Base-by-base conservation (phyloP, 1,284 basidiomycete species). In the Pseudozyma pruni region DNA sequence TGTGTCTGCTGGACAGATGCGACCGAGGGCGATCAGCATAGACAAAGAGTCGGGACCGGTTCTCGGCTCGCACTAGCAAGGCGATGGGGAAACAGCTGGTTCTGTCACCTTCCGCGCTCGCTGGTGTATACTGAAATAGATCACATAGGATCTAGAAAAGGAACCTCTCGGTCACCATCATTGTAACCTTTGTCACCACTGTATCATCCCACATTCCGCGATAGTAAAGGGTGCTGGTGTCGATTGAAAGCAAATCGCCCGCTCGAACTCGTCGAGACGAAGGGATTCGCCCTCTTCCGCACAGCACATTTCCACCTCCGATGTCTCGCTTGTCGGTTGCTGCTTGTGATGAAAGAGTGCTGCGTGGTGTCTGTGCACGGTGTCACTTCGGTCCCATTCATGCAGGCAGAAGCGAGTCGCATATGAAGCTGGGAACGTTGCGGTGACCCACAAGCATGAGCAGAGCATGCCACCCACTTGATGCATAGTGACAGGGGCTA, bases 1-100 rank as follows among this genome's bases (percentile, higher is more conserved):
- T 23, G 16, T 32, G 42, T 46, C 40, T 34, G 59, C 59, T 51
- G 59, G 59, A 39, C 43, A 16, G 32, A 43, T 46, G 33, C 27
- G 27, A 29, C 27, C 7, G 17, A 19, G 33, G 31, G 32, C 32
- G 22, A 6, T 3, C 22, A 13, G 20, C 7, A 17, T 8, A 35
- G 2, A n/a, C 5, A 33, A 46, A 29, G 35, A 23, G 27, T 38
- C 33, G 25, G 17, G 37, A 49, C 35, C 10, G 4, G 27, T 17
- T 25, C n/a, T 39, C 17, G 25, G 8, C 22, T 13, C 20, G 35
- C 27, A 20, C 38, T 42, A 40, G 13, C 13, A 7, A 8, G 16
- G 8, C 7, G 39, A 23, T 5, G 11, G 11, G 27, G 11, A 11
- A 11, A 29, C 27, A 29, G 41, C 41, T 29, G 23, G 41, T n/a